Base-by-base conservation (phyloP, 2,329 filamentous ascomycete genomes). In the Seiridium unicorne region DNA sequence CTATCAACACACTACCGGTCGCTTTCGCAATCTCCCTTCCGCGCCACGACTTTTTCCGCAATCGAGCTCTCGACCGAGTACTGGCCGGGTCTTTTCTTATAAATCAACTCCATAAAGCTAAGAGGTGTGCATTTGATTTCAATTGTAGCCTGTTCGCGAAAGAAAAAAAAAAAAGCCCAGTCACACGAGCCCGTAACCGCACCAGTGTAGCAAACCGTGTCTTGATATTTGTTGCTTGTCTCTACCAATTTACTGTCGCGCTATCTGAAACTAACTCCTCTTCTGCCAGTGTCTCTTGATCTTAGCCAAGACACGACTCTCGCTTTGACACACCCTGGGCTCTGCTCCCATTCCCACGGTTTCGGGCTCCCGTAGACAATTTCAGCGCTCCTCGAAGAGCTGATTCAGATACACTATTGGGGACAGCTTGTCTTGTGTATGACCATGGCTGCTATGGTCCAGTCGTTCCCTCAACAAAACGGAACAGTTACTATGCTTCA, bases 361-460 rank as follows among this genome's bases (percentile, higher is more conserved):
- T 40, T 34, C 36, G 40, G 46, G 13, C 18, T 55, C 31, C 26
- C 9, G 18, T 32, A 35, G 26, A 36, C 35, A 11, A 31, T n/a
- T 34, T 54, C 48, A 32, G 13, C 13, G 38, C 31, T n/a, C 18
- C n/a, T n/a, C 42, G 35, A 31, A 44, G 40, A 13, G 44, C 44
- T 34, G 40, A 11, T 44, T 18, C 11, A 47, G n/a, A 4, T 57
- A 35, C 26, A 11, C 10, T 34, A 9, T 34, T 46, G 5, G 4
- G 11, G 44, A 31, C 3, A 58, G 35, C 6, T 31, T 34, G 9
- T 5, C 57, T 26, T 51, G 26, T 61, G 55, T 8, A 53, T 54
- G 81, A 89, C 74, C 75, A 94, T 95, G 91, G 91, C 91, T 81
- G 90, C 91, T 76, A 83, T 94, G 81, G 89, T 93, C 72, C 91